Percentiles rank a stretch among this genome's conserved stretches.
Evolutionary conservation across 257 asterid genomes (phyloP).

Genomic region (Solanum tarapatanum): DNA sequence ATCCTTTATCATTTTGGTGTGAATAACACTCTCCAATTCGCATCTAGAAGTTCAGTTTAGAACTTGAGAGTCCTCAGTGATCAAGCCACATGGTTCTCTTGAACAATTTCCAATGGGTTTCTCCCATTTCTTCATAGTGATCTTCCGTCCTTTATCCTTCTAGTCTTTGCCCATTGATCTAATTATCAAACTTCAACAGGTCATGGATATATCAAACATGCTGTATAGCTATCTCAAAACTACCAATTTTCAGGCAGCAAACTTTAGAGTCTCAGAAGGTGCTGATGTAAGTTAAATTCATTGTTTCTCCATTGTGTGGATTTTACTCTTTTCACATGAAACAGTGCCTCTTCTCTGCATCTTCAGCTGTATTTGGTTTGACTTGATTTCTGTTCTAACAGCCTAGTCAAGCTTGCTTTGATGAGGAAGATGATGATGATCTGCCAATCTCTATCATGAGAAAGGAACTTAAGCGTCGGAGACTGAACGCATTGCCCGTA

Average conservation of each 20-base stretch:
- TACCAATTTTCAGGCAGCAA: conserved; percentile 39
- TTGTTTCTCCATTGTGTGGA: neutral
- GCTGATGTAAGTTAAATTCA: conserved; percentile 35
- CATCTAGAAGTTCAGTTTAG: neutral
- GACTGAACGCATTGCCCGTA: conserved; percentile 28
- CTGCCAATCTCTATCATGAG: conserved; percentile 14
- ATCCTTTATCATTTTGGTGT: neutral
- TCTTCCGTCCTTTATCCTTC: neutral
- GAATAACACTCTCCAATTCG: neutral
- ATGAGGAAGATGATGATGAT: conserved; percentile 17
- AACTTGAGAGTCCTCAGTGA: neutral
- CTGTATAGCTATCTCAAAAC: conserved; percentile 30
- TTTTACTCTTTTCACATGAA: neutral
- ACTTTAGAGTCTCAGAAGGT: conserved; percentile 19
- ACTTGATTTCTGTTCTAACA: conserved; percentile 11
- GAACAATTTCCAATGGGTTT: neutral
- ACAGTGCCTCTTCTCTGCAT: neutral
- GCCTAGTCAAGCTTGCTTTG: conserved; percentile 20
- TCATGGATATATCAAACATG: conserved; percentile 57
- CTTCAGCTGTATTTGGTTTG: conserved; percentile 3
- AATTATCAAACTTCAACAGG: conserved; percentile 24
- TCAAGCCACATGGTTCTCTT: neutral
- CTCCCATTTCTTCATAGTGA: neutral
- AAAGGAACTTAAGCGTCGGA: conserved; percentile 23
- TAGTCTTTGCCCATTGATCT: neutral